A percentile compares a stretch with the other conserved stretches of the same genome.
Conservation (phyloP, 1,139 yeast genomes). For the Dujonia santamariae region DNA sequence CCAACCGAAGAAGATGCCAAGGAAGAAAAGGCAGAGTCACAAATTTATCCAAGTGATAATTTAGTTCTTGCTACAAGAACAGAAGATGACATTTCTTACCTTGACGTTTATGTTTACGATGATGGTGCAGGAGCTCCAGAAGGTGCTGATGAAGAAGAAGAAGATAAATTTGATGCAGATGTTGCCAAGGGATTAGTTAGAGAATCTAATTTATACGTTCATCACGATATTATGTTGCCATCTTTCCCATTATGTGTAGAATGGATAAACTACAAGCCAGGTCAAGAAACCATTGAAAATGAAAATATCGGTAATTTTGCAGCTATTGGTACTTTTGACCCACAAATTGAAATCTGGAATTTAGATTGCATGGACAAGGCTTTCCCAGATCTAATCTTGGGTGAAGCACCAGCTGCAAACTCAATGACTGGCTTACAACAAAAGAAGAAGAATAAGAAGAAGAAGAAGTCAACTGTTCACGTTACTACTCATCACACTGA, state of each 20-base stretch:
- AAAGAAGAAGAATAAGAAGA: constrained; percentile 52
- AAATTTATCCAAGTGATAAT: constrained; percentile 87
- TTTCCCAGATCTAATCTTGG: constrained; percentile 90
- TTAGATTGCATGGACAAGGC: constrained; percentile 89
- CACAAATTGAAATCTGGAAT: constrained; percentile 96
- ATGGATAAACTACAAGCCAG: constrained; percentile 81
- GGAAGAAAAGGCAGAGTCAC: constrained; percentile 80
- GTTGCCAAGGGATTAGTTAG: constrained; percentile 69
- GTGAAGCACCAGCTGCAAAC: constrained; percentile 59
- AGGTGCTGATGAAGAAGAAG: constrained; percentile 61
- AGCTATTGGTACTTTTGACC: constrained; percentile 96
- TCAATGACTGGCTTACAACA: constrained; percentile 38
- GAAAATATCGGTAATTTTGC: constrained; percentile 79
- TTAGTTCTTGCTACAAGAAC: constrained; percentile 89
- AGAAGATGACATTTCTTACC: constrained; percentile 88
- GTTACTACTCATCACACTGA: constrained; percentile 85
- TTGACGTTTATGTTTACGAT: constrained; percentile 92
- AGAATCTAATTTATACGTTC: constrained; percentile 80
- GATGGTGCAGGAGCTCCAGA: constrained; percentile 85
- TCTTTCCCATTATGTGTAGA: constrained; percentile 96
- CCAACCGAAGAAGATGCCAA: constrained; percentile 63
- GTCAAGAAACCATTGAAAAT: constrained; percentile 26
- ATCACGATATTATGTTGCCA: constrained; percentile 95
- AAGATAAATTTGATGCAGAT: constrained; percentile 59
- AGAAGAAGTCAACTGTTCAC: constrained; percentile 47